Conservation (phyloP, 495 filamentous ascomycete genomes). For the Penicillium dipodomyicola region DNA sequence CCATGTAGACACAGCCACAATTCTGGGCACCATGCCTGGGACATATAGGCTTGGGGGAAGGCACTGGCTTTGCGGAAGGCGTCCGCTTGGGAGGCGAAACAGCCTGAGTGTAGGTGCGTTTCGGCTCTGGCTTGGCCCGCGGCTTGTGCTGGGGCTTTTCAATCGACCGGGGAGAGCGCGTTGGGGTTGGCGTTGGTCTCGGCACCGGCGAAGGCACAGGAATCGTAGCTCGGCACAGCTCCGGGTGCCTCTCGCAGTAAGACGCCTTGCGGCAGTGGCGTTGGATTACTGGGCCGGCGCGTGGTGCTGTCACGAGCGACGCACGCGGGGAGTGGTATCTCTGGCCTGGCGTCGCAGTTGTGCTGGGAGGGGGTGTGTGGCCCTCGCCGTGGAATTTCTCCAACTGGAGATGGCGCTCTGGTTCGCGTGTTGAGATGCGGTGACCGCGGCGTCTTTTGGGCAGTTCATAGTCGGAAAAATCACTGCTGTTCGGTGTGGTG, state of each 20-base stretch:
- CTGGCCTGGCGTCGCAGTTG: not conserved
- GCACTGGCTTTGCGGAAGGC: not conserved
- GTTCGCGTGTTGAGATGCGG: not conserved
- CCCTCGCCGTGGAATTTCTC: not conserved
- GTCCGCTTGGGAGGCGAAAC: not conserved
- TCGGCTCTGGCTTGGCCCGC: not conserved
- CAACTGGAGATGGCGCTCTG: not conserved
- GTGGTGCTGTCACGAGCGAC: not conserved
- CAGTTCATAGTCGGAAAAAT: not conserved
- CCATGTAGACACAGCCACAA: not conserved
- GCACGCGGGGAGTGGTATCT: not conserved
- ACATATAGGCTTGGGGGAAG: not conserved
- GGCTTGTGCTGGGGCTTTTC: not conserved
- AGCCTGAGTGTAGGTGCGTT: not conserved
- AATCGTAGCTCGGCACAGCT: not conserved
- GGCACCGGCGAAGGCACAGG: not conserved
- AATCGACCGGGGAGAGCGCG: not conserved
- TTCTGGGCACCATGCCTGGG: not conserved
- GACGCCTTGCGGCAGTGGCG: slow-evolving; percentile 1
- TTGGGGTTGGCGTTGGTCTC: not conserved
- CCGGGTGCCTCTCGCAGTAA: slow-evolving; percentile 5
- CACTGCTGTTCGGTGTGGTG: slow-evolving; percentile 1
- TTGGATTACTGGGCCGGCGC: not conserved
- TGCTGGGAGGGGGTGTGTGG: not conserved
- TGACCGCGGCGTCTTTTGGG: not conserved